A percentile compares a stretch with the other conserved stretches of the same genome.
Conservation (phyloP, 2,329 filamentous ascomycete species). For the Fusarium sp. region DNA sequence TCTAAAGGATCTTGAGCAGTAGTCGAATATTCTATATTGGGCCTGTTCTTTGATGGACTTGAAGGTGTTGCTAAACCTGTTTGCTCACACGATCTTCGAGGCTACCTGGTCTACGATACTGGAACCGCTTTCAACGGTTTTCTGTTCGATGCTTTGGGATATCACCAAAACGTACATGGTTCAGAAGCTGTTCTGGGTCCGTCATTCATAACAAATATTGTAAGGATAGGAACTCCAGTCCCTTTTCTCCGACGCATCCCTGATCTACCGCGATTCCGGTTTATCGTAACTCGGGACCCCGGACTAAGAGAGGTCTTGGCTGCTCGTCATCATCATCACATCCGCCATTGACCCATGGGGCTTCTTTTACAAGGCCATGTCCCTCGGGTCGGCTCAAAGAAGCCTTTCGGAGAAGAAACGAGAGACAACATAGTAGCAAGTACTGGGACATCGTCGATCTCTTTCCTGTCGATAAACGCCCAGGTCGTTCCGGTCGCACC, state of each 20-base stretch:
- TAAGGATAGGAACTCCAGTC: slow-evolving; percentile 6
- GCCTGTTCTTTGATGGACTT: background rate
- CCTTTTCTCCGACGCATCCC: slow-evolving; percentile 32
- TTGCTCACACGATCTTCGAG: slow-evolving; percentile 4
- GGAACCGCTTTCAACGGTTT: slow-evolving; percentile 2
- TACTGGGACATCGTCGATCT: slow-evolving; percentile 35
- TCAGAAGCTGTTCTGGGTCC: slow-evolving; percentile 6
- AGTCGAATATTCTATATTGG: slow-evolving; percentile 14
- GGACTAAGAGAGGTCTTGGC: slow-evolving; percentile 37
- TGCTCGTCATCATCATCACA: slow-evolving; percentile 17
- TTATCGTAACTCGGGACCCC: slow-evolving; percentile 17
- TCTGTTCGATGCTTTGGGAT: background rate
- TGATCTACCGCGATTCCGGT: slow-evolving; percentile 17
- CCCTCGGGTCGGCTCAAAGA: slow-evolving; percentile 13
- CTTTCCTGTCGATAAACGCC: slow-evolving; percentile 41
- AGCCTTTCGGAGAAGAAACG: slow-evolving; percentile 23
- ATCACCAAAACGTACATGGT: slow-evolving; percentile 18
- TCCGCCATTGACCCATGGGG: slow-evolving; percentile 2
- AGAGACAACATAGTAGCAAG: slow-evolving; percentile 12
- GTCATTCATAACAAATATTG: slow-evolving; percentile 6
- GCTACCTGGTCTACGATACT: slow-evolving; percentile 8
- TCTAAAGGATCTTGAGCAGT: slow-evolving; percentile 3
- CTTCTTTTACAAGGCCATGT: slow-evolving; percentile 23
- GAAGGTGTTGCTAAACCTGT: background rate
- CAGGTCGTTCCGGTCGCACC: slow-evolving; percentile 34